These are phyloP conservation scores for Ganoderma lucidum DNA, from an alignment of 1,284 basidiomycete genomes.

Conservation along the genomic window DNA sequence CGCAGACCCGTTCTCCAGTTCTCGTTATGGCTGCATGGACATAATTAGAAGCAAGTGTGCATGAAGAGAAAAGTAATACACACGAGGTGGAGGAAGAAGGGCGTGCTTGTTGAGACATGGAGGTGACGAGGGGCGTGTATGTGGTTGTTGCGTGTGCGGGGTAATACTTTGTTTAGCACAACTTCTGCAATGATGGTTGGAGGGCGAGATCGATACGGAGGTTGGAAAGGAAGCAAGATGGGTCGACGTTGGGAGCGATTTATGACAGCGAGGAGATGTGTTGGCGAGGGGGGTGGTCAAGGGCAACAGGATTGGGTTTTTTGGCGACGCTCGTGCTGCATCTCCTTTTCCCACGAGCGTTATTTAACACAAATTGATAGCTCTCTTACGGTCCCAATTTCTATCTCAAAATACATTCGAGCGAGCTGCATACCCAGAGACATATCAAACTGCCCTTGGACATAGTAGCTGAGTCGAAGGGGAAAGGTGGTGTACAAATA, in stretches of 20 bases:
- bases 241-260: constrained; percentile 4
- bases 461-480: not conserved
- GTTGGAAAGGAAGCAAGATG: not conserved
- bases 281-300: constrained; percentile 22
- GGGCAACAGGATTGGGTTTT: constrained; percentile 24
- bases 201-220: not conserved
- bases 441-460: not conserved
- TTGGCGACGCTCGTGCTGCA: constrained; percentile 25
- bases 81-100: constrained; percentile 53
- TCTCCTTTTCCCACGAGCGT: constrained; percentile 19
- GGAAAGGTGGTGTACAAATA: not conserved
- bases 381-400: not conserved
- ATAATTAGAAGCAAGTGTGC: not conserved
- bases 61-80: constrained; percentile 29
- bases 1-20: constrained; percentile 82
- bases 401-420: not conserved
- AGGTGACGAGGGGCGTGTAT: constrained; percentile 8
- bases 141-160: constrained; percentile 26
- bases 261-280: not conserved
- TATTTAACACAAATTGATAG: constrained; percentile 22
- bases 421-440: not conserved
- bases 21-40: constrained; percentile 37
- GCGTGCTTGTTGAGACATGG: constrained; percentile 51
- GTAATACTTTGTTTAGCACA: constrained; percentile 31
- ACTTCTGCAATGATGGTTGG: constrained; percentile 6